phyloP scores from a whole-genome alignment of 176 grass and related monocot species.

The Triticum timopheevii region DNA sequence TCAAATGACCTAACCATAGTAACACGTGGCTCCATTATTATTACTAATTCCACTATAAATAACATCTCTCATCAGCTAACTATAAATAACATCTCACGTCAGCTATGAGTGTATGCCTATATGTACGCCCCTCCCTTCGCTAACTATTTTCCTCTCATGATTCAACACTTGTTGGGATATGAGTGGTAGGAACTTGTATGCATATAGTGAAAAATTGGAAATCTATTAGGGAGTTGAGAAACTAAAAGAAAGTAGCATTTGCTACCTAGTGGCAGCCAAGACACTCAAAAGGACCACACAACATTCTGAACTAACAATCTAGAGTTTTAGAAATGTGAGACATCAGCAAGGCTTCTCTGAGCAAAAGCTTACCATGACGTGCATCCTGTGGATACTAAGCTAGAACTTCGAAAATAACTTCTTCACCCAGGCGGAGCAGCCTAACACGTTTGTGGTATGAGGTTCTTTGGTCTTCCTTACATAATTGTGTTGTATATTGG shows the following conservation, averaged over 20 bases:
- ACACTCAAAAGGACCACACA: too few relatives aligned
- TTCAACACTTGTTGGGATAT: not conserved
- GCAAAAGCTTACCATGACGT: accelerated
- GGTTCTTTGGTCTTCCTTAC: too few relatives aligned
- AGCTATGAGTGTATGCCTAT: not conserved
- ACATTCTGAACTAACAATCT: not conserved
- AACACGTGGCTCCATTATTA: not conserved
- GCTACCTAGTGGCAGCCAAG: too few relatives aligned
- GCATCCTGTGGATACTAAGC: not conserved
- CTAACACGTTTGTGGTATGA: too few relatives aligned
- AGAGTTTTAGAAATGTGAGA: not conserved
- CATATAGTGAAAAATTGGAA: not conserved
- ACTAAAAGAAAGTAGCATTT: not conserved
- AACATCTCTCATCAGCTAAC: too few relatives aligned
- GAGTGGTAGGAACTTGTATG: not conserved
- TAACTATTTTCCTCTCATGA: not conserved
- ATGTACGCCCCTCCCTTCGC: not conserved
- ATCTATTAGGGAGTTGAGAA: not conserved
- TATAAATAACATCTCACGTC: not conserved
- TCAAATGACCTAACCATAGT: not conserved
- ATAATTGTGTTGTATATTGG: too few relatives aligned
- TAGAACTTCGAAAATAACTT: not conserved
- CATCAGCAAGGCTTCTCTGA: not conserved
- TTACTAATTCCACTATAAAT: too few relatives aligned
- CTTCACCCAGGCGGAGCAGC: too few relatives aligned